These are phyloP conservation scores for Ceriops decandra DNA, from an alignment of 345 rosid genomes.

Conservation along the genomic window DNA sequence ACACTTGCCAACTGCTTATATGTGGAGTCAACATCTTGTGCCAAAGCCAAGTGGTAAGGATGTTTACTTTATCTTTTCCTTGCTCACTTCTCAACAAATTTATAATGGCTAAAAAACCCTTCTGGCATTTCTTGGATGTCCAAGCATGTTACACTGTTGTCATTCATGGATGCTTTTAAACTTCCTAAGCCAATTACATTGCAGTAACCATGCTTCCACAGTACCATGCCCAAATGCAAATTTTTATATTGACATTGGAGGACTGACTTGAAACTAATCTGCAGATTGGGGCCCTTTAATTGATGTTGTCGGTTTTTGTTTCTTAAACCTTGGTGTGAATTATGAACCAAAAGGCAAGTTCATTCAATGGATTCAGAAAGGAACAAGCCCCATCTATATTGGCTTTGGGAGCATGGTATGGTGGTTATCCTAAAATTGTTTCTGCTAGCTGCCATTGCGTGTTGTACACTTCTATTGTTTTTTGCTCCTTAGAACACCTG, in stretches of 20 bases:
- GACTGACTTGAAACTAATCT: slow-evolving; percentile 23
- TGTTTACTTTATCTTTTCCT: neutral
- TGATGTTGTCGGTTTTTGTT: slow-evolving; percentile 96
- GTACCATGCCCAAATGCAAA: neutral
- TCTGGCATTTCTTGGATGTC: neutral
- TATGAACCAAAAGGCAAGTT: slow-evolving; percentile 73
- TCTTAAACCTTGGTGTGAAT: slow-evolving; percentile 77
- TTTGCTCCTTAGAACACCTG: neutral
- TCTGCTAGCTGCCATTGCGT: neutral
- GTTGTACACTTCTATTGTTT: neutral
- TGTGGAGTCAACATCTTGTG: slow-evolving; percentile 98
- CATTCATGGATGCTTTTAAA: neutral
- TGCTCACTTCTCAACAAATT: neutral
- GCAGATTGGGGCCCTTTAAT: slow-evolving; percentile 94
- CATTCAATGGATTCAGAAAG: slow-evolving; percentile 66
- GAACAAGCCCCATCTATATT: slow-evolving; percentile 76
- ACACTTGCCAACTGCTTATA: slow-evolving; percentile 92
- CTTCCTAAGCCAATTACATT: no score
- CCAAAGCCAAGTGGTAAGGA: slow-evolving; percentile 89
- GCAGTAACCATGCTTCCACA: neutral
- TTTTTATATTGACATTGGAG: slow-evolving; percentile 2
- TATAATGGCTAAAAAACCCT: neutral
- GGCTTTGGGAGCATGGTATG: slow-evolving; percentile 99
- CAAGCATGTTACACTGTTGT: neutral
- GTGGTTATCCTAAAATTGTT: slow-evolving; percentile 1